Evolutionary conservation across 768 basidiomycete genomes (phyloP), one percentile per base, ranked within the genome.

Genomic region (Obba rivulosa): DNA sequence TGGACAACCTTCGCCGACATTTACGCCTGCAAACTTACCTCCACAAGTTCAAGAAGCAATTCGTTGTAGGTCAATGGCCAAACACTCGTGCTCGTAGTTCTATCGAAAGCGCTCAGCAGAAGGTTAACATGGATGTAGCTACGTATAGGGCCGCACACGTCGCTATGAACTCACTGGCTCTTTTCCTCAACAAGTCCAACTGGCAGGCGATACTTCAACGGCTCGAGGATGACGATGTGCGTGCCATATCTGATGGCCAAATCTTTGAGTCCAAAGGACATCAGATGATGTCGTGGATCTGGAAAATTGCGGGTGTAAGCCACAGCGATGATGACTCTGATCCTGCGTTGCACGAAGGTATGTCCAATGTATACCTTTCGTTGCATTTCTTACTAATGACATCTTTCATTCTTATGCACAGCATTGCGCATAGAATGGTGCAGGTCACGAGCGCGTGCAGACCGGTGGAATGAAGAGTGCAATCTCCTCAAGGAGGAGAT

Each of bases 381-480:
- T 31, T 31, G 7, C 7, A 31, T 7, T 7, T 13, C 28, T 13
- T 7, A 7, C 13, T 13, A 31, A 31, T 5, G 7, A 31, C 5
- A 13, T 31, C 13, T 31, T 31, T 13, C 13, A 31, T 31, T 31
- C 28, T n/a, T n/a, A n/a, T n/a, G 9, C 16, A 16, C n/a, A 41
- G 22, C 22, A 3, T 34, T 53, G 14, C 55, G 52, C 13, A 25
- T 51, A 2, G 55, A 54, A 37, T 57, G 55, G 52, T 40, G 41
- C 24, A 50, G 48, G 31, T 46, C 45, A 14, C 49, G 48, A 3
- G 49, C 50, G 1, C 46, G 51, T 1, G 41, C 41, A 7, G 13
- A 24, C 3, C 49, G 57, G 9, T 59, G 57, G 57, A 16, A 38
- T 10, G 55, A 59, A 44, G 55, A 59, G 34, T 44, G 46, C 18